Percentiles rank a stretch among this genome's conserved stretches.
Evolutionary conservation across 2,329 filamentous ascomycete species (phyloP).

Genomic region (Fusarium sp.): DNA sequence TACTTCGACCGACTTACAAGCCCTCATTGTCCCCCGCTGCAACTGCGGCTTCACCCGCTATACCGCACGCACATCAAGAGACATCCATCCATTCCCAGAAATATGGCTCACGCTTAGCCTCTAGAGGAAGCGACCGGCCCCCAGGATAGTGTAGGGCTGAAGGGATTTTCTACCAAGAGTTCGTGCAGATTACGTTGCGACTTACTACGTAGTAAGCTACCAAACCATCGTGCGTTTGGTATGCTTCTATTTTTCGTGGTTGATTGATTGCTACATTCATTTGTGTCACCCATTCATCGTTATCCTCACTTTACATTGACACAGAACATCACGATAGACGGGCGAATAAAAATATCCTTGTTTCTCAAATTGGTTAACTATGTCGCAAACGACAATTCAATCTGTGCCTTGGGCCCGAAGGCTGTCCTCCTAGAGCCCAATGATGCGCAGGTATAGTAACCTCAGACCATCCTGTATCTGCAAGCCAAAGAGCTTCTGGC

Average conservation of each 20-base stretch:
- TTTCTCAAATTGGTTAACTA: slow-evolving; percentile 11
- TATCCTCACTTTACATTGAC: background rate
- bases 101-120: slow-evolving; percentile 45
- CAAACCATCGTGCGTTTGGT: slow-evolving; percentile 8
- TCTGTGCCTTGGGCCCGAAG: slow-evolving; percentile 27
- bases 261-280: background rate
- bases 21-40: slow-evolving; percentile 34
- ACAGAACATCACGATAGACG: background rate
- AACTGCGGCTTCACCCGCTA: slow-evolving; percentile 45
- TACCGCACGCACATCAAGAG: slow-evolving; percentile 38
- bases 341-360: slow-evolving; percentile 5
- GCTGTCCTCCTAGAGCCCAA: slow-evolving; percentile 33
- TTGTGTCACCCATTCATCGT: background rate
- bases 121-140: slow-evolving; percentile 44
- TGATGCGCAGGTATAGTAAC: background rate
- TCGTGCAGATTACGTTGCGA: slow-evolving; percentile 14
- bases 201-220: slow-evolving; percentile 7
- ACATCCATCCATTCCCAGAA: slow-evolving; percentile 33
- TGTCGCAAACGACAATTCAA: slow-evolving; percentile 15
- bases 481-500: background rate
- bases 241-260: background rate
- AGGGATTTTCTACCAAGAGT: slow-evolving; percentile 10
- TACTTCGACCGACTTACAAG: slow-evolving; percentile 19
- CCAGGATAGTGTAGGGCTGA: slow-evolving; percentile 43
- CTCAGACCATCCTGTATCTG: slow-evolving; percentile 17